Conservation (phyloP, 2,329 filamentous ascomycete genomes). For the Volutella citrinella region DNA sequence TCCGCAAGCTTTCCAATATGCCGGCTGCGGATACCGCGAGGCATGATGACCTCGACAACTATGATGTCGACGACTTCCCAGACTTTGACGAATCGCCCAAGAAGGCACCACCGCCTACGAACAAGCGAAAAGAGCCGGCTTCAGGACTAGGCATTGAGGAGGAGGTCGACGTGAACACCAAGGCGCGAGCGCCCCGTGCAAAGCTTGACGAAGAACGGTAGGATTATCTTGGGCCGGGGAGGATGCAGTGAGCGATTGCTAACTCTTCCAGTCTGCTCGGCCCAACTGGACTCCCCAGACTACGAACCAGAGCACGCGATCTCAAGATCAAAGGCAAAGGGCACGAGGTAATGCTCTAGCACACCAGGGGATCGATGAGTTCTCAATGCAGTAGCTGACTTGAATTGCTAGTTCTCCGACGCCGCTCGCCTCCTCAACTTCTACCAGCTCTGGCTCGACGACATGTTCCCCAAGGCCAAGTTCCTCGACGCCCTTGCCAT, state of each 20-base stretch:
- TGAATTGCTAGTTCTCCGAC: conserved; percentile 68
- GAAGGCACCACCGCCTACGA: conserved; percentile 42
- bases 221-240: conserved; percentile 1
- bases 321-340: conserved; percentile 89
- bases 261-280: conserved; percentile 81
- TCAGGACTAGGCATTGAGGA: conserved; percentile 76
- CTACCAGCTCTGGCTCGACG: conserved; percentile 96
- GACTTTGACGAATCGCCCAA: conserved; percentile 52
- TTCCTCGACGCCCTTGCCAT: conserved; percentile 87
- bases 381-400: background rate
- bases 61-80: conserved; percentile 59
- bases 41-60: conserved; percentile 71
- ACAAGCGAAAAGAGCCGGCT: conserved; percentile 48
- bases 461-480: conserved; percentile 90
- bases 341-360: conserved; percentile 66
- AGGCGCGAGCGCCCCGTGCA: conserved; percentile 66
- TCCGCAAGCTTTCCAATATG: conserved; percentile 5
- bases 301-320: conserved; percentile 68
- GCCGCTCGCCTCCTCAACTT: conserved; percentile 77
- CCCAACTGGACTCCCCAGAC: conserved; percentile 75
- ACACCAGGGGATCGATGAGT: no score
- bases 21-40: conserved; percentile 6
- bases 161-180: conserved; percentile 78
- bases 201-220: conserved; percentile 84
- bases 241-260: no score